A percentile compares a stretch with the other conserved stretches of the same genome.
These are phyloP conservation scores for Saccharum spontaneum DNA, from an alignment of 176 grass and related monocot genomes.

Conservation along the genomic window DNA sequence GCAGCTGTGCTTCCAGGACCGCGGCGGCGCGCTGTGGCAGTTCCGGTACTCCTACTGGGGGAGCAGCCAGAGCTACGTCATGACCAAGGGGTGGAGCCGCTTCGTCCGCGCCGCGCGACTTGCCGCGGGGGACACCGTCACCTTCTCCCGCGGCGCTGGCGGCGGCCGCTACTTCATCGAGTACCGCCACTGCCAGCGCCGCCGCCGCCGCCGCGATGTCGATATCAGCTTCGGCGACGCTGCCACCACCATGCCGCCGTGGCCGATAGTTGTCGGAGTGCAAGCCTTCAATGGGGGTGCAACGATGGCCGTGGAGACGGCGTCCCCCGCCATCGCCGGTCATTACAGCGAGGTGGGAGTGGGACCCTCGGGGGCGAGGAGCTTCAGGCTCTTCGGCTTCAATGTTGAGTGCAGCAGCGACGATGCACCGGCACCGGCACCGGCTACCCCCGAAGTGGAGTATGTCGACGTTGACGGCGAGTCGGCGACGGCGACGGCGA, in stretches of 20 bases:
- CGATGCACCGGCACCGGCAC: background rate
- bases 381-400: conserved; percentile 73
- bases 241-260: background rate
- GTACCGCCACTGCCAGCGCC: conserved; percentile 35
- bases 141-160: conserved; percentile 43
- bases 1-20: conserved; percentile 55
- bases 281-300: background rate
- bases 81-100: conserved; percentile 85
- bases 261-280: background rate
- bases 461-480: background rate
- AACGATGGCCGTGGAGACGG: conserved; percentile 4
- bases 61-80: conserved; percentile 85
- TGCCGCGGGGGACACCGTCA: conserved; percentile 57
- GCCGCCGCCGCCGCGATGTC: background rate
- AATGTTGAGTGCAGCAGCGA: conserved; percentile 52
- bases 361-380: conserved; percentile 15
- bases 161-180: conserved; percentile 41
- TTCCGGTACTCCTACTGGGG: conserved; percentile 85
- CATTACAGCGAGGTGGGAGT: background rate
- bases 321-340: background rate
- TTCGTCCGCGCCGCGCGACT: conserved; percentile 64
- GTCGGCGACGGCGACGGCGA: background rate
- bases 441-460: background rate
- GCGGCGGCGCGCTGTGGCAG: conserved; percentile 43
- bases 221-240: conserved; percentile 27